Conservation (phyloP, 352 stramenopile species). For the Phytopythium chamaehyphon region DNA sequence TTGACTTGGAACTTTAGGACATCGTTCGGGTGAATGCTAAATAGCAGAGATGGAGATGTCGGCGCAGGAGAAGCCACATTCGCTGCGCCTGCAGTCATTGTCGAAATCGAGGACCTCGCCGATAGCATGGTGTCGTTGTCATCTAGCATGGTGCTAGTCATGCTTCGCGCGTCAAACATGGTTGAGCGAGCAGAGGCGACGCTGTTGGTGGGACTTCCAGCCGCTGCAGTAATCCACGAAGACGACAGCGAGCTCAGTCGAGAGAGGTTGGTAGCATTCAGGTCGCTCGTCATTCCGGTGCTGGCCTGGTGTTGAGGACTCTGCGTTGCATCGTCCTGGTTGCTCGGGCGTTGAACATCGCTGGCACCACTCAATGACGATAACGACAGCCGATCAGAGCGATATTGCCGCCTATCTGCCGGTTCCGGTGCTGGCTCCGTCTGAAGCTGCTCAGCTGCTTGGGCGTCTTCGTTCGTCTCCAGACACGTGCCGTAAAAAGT, state of each 20-base stretch:
- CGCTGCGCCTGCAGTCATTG: slow-evolving; percentile 4
- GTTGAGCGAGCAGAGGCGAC: background rate
- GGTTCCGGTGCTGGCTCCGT: background rate
- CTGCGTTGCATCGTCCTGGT: background rate
- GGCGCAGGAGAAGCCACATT: background rate
- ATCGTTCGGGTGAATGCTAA: slow-evolving; percentile 41
- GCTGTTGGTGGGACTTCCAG: slow-evolving; percentile 4
- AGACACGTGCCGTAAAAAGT: slow-evolving; percentile 5
- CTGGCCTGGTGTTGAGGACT: too few relatives aligned
- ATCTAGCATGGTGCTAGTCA: slow-evolving; percentile 15
- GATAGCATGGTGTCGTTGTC: slow-evolving; percentile 26
- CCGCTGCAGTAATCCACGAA: slow-evolving; percentile 3
- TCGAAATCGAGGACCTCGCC: slow-evolving; percentile 13
- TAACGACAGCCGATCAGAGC: background rate
- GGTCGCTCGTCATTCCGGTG: background rate
- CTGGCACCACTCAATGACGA: slow-evolving; percentile 1
- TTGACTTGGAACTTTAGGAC: slow-evolving; percentile 39
- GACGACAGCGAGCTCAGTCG: background rate
- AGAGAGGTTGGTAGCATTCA: background rate
- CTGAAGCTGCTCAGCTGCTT: background rate
- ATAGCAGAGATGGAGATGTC: slow-evolving; percentile 18
- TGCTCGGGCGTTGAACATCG: background rate
- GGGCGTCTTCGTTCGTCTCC: background rate
- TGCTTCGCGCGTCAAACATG: slow-evolving; percentile 11
- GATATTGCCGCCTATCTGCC: background rate